Conservation (phyloP, 2,329 filamentous ascomycete genomes). For the Iodosphaeria phyllophila region DNA sequence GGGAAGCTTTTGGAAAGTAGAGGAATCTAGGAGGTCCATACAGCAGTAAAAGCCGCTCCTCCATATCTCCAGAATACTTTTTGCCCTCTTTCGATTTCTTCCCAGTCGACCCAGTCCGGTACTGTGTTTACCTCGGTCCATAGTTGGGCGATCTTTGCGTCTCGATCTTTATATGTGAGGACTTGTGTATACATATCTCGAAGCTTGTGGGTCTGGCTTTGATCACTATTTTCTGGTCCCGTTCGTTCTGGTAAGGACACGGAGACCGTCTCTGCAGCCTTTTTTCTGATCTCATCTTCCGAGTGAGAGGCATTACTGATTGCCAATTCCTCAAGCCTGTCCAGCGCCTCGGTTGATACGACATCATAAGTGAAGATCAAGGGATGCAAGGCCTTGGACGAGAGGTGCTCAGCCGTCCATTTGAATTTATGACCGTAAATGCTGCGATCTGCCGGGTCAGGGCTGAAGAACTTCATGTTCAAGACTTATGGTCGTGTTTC, state of each 20-base stretch:
- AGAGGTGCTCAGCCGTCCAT: slow-evolving; percentile 46
- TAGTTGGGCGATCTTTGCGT: slow-evolving; percentile 34
- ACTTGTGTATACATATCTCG: slow-evolving; percentile 48
- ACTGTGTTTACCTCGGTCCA: slow-evolving; percentile 50
- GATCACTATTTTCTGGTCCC: slow-evolving; percentile 4
- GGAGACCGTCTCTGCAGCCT: too few relatives aligned
- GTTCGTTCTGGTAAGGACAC: too few relatives aligned
- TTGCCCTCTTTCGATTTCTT: slow-evolving; percentile 54
- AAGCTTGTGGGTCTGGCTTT: slow-evolving; percentile 13
- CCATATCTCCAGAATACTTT: slow-evolving; percentile 64
- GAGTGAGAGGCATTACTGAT: too few relatives aligned
- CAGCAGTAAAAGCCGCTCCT: slow-evolving; percentile 41
- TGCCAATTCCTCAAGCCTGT: slow-evolving; percentile 43
- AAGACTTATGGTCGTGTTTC: neutral
- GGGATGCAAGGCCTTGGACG: slow-evolving; percentile 35
- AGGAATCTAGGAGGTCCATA: slow-evolving; percentile 8
- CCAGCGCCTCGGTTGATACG: slow-evolving; percentile 46
- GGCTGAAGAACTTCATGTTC: slow-evolving; percentile 1
- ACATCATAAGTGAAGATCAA: slow-evolving; percentile 50
- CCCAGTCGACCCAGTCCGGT: slow-evolving; percentile 64
- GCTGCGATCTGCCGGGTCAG: slow-evolving; percentile 1
- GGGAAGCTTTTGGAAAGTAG: neutral
- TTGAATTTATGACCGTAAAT: slow-evolving; percentile 51
- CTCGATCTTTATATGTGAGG: slow-evolving; percentile 32
- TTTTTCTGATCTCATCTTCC: too few relatives aligned